phyloP scores from a whole-genome alignment of 371 early-diverging fungal genomes.

The Choanephora cucurbitarum region DNA sequence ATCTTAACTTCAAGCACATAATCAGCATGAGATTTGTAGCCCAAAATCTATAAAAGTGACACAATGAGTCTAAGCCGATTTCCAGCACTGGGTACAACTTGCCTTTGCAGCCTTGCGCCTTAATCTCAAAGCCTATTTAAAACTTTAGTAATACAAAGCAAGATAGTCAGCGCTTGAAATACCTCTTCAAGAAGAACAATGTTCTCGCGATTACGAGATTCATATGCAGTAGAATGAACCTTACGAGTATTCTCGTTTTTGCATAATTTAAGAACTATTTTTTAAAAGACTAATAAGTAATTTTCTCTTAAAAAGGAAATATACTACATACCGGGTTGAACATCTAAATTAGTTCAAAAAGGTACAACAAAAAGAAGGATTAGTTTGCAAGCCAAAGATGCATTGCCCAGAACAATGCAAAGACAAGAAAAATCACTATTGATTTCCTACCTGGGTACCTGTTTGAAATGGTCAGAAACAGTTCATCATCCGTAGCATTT shows the following conservation, averaged over 20 bases:
- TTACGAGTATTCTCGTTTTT: slow-evolving; percentile 64
- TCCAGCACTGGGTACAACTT: not conserved
- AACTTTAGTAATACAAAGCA: not conserved
- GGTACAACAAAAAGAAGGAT: not conserved
- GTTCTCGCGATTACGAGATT: slow-evolving; percentile 64
- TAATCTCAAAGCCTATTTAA: slow-evolving; percentile 54
- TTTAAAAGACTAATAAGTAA: not conserved
- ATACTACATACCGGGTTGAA: slow-evolving; percentile 43
- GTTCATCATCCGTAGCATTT: too few species aligned
- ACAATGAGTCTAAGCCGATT: not conserved
- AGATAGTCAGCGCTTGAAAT: not conserved
- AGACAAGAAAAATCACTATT: too few species aligned
- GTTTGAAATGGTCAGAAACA: not conserved
- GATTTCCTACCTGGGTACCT: slow-evolving; percentile 44
- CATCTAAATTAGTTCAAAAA: slow-evolving; percentile 28
- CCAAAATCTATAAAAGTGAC: slow-evolving; percentile 57
- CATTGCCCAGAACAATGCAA: too few species aligned
- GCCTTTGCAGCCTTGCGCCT: slow-evolving; percentile 61
- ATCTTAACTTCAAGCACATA: slow-evolving; percentile 80
- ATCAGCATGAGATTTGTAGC: slow-evolving; percentile 75
- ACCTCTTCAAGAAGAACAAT: slow-evolving; percentile 56
- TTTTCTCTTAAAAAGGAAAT: not conserved
- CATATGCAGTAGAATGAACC: slow-evolving; percentile 51
- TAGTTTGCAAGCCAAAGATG: not conserved
- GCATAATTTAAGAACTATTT: slow-evolving; percentile 55